Conservation (phyloP, 179 eudicot genomes). For the Heliamphora ciliata region DNA sequence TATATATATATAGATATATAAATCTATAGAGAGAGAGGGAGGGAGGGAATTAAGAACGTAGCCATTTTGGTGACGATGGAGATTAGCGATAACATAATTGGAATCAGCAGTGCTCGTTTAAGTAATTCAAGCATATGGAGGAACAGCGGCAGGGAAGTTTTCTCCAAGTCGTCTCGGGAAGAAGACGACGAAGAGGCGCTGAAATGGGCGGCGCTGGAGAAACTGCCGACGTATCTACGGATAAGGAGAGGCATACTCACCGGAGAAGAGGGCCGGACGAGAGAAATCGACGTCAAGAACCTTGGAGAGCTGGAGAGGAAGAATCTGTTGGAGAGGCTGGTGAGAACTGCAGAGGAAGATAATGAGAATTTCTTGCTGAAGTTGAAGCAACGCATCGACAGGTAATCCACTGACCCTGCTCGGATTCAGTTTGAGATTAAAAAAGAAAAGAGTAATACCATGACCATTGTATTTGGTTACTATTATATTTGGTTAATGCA, state of each 20-base stretch:
- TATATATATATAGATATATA: no score
- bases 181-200: conserved; percentile 46
- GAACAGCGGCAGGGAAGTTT: conserved; percentile 17
- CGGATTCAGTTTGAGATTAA: neutral
- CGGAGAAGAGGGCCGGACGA: conserved; percentile 24
- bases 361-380: conserved; percentile 37
- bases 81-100: conserved; percentile 31
- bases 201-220: conserved; percentile 44
- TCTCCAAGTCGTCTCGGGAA: conserved; percentile 26
- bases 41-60: no score
- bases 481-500: no score
- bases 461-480: neutral
- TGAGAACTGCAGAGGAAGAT: conserved; percentile 31
- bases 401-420: conserved; percentile 8
- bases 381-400: conserved; percentile 34
- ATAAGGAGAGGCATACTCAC: conserved; percentile 30
- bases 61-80: conserved; percentile 31
- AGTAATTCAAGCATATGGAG: conserved; percentile 35
- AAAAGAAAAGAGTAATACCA: neutral
- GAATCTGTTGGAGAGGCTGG: conserved; percentile 27
- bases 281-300: conserved; percentile 25
- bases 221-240: conserved; percentile 30
- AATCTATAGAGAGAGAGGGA: no score
- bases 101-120: conserved; percentile 47
- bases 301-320: conserved; percentile 28